Base-by-base conservation (phyloP, 805 yeast genomes). In the Saccharomycopsis fodiens region DNA sequence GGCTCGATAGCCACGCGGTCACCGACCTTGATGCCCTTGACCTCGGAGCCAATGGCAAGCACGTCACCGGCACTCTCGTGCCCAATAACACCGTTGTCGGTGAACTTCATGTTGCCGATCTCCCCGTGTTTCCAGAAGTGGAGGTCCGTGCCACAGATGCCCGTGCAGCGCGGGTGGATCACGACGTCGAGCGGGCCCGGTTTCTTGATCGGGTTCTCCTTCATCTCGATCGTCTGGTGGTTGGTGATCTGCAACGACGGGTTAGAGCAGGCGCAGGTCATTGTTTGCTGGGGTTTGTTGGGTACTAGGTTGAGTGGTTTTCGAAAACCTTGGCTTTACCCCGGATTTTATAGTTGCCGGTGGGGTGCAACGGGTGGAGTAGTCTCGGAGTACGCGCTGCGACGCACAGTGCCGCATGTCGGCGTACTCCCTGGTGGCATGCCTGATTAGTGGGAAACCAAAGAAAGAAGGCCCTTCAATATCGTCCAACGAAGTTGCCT, bases 111-210 rank as follows among this genome's bases (percentile, higher is more conserved):
- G 42, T 73, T 73, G 23, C 79, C 85, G 49, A 80, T 79, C 47
- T 68, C 71, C 39, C 87, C 88, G 50, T 76, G 78, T 45, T 76
- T 70, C 65, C 76, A 78, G 63, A 78, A 79, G 58, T 82, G 87
- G 50, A 80, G 69, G 60, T 82, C 89, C 19, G 84, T 74, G 15
- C 88, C 88, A 61, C 88, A 82, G 53, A 82, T 81, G 22, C 88
- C 88, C 5, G 85, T 79, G 42, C 79, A 77, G 50, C 74, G 67
- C 36, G 79, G 72, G 56, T 75, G 79, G 36, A 79, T 71, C 16
- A 76, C 58, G 21, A 78, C 85, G 47, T 70, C 66, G 25, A 63
- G 65, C 10, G 57, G 54, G 8, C 62, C 66, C 4, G 51, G 48
- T 32, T 47, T 39, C 19, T 36, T 41, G 45, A 47, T 44, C 15